Conservation (phyloP, 202 grass and related monocot genomes). For the Tripidium arundinaceum region DNA sequence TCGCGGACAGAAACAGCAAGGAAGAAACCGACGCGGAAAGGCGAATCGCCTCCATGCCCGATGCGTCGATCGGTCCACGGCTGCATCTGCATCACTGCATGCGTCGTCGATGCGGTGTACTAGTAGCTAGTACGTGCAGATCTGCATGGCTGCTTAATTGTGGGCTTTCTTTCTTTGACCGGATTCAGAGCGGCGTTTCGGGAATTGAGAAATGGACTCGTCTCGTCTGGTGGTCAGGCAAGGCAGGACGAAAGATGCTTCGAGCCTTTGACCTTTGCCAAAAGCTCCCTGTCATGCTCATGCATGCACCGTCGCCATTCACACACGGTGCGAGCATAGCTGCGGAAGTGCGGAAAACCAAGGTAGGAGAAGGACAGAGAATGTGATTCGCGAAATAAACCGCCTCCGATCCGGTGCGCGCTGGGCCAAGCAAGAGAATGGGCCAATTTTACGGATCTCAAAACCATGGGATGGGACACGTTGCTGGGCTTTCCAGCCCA, state of each 20-base stretch:
- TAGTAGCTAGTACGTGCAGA: no score
- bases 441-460: background rate
- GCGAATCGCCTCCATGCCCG: background rate
- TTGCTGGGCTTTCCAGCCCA: background rate
- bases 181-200: background rate
- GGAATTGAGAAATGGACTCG: background rate
- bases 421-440: background rate
- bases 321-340: background rate
- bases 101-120: no score
- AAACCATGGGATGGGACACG: background rate
- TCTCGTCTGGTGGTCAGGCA: background rate
- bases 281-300: background rate
- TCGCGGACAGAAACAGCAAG: no score
- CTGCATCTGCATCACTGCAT: background rate
- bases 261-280: background rate
- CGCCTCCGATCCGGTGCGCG: background rate
- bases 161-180: constrained; percentile 7
- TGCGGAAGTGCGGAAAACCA: background rate
- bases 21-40: background rate
- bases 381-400: background rate
- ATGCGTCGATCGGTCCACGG: background rate
- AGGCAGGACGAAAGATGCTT: background rate
- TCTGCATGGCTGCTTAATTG: background rate
- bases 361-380: background rate
- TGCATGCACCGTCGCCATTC: background rate